phyloP scores from a whole-genome alignment of 2,329 filamentous ascomycete species.

The Trichoderma koningii region DNA sequence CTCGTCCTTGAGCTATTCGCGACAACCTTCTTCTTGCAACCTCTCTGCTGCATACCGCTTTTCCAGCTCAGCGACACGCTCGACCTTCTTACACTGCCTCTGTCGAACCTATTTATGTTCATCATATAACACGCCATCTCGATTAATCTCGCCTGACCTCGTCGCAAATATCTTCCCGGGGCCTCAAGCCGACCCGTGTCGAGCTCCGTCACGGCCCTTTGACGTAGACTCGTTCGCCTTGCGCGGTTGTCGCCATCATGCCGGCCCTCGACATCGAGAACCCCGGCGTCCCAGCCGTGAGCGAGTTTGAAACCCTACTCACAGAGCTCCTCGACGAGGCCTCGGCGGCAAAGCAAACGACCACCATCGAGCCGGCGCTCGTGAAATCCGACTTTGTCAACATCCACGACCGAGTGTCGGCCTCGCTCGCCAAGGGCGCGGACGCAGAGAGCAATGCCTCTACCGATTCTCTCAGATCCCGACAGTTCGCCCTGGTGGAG shows the following conservation, averaged over 20 bases:
- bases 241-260: constrained; percentile 45
- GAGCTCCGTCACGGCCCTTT: neutral
- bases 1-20: constrained; percentile 18
- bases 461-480: constrained; percentile 45
- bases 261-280: constrained; percentile 49
- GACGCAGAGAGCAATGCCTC: constrained; percentile 38
- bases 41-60: neutral
- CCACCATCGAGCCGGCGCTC: constrained; percentile 72
- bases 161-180: neutral
- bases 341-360: constrained; percentile 57
- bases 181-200: constrained; percentile 7
- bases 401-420: constrained; percentile 48
- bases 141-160: constrained; percentile 4
- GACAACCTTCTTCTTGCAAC: constrained; percentile 5
- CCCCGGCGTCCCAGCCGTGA: constrained; percentile 56
- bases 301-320: constrained; percentile 56
- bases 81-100: neutral
- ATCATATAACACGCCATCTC: neutral
- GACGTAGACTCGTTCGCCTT: neutral
- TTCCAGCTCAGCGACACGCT: neutral
- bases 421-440: constrained; percentile 37
- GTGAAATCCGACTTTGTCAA: constrained; percentile 66
- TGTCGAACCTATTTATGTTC: neutral
- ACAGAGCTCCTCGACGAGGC: constrained; percentile 61
- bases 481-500: constrained; percentile 74